These are phyloP conservation scores for Sanchytrium tribonematis DNA, from an alignment of 371 early-diverging fungal species.

Conservation along the genomic window DNA sequence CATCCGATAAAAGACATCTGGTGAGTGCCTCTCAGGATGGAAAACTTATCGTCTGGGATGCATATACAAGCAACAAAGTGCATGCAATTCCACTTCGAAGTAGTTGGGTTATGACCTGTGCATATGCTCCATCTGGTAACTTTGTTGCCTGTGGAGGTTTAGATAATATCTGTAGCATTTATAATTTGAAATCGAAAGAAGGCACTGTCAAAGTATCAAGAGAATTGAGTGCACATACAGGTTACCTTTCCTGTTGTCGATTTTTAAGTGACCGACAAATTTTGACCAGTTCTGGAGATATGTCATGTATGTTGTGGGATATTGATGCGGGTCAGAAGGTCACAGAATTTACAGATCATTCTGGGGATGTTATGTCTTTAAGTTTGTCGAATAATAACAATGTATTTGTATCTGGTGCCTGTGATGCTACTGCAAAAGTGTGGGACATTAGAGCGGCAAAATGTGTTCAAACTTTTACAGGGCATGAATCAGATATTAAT, in stretches of 20 bases:
- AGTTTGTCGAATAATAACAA: conserved; percentile 64
- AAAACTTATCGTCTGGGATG: conserved; percentile 94
- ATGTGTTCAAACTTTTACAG: conserved; percentile 83
- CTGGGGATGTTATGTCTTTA: conserved; percentile 83
- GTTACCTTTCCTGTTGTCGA: conserved; percentile 83
- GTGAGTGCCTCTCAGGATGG: conserved; percentile 96
- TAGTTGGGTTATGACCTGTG: conserved; percentile 98
- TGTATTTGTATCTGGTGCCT: conserved; percentile 82
- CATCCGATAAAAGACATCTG: conserved; percentile 63
- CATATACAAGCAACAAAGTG: conserved; percentile 84
- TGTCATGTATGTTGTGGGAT: conserved; percentile 95
- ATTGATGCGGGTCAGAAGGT: conserved; percentile 79
- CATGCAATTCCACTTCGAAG: conserved; percentile 87
- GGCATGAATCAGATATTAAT: conserved; percentile 90
- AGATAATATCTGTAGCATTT: conserved; percentile 89
- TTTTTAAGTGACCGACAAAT: conserved; percentile 80
- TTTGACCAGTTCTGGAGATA: conserved; percentile 78
- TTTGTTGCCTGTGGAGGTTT: conserved; percentile 96
- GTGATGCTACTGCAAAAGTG: conserved; percentile 86
- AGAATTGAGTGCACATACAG: conserved; percentile 75
- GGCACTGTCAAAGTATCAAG: conserved; percentile 66
- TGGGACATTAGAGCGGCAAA: conserved; percentile 83
- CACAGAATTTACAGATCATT: conserved; percentile 79
- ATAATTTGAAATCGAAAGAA: conserved; percentile 65
- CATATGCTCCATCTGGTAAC: conserved; percentile 85